Conservation (phyloP, 2,329 filamentous ascomycete genomes). For the Phoma herbarum region DNA sequence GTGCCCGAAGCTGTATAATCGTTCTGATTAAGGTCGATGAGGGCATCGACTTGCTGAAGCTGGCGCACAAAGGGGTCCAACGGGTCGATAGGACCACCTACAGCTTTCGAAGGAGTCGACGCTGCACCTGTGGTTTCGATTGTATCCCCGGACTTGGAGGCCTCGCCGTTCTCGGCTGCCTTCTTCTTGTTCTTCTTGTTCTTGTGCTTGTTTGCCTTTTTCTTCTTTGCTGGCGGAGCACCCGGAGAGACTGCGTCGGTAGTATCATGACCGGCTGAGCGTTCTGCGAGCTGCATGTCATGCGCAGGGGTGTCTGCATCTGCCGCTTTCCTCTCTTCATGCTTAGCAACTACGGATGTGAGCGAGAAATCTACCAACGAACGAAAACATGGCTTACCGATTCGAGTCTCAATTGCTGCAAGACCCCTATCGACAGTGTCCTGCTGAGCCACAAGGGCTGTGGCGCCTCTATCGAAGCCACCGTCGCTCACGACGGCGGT, state of each 20-base stretch:
- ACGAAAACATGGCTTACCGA: not conserved
- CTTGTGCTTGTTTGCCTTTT: slow-evolving; percentile 13
- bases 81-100: not conserved
- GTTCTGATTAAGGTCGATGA: slow-evolving; percentile 2
- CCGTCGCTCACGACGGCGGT: no score
- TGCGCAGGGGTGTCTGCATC: not conserved
- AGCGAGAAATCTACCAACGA: not conserved
- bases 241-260: not conserved
- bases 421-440: not conserved
- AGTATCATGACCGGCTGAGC: not conserved
- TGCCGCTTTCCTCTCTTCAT: not conserved
- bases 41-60: slow-evolving; percentile 3
- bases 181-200: slow-evolving; percentile 19
- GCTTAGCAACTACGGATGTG: not conserved
- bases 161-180: not conserved
- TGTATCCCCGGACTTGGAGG: not conserved
- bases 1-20: not conserved
- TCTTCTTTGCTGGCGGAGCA: slow-evolving; percentile 13
- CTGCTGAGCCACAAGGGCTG: no score
- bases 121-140: not conserved
- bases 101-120: not conserved
- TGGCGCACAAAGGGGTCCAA: slow-evolving; percentile 12
- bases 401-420: not conserved
- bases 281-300: not conserved
- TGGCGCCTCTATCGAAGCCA: no score